Evolutionary conservation across 2,329 filamentous ascomycete genomes (phyloP).

Genomic region (Fusarium cyanostomum): DNA sequence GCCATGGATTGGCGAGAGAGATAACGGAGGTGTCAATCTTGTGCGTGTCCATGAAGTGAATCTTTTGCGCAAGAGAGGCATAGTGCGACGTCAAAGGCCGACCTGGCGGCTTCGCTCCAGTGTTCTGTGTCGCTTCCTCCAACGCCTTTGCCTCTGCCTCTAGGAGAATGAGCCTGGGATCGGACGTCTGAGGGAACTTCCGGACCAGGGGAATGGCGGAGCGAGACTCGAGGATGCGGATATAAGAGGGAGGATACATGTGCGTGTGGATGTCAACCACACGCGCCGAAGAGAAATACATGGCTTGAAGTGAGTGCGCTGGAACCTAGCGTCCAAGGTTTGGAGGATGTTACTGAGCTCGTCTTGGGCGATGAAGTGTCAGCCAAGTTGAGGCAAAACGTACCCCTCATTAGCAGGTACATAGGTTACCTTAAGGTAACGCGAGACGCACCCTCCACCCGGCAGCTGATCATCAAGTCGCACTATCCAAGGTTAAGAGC

Average conservation of each 20-base stretch:
- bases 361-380: too few species aligned
- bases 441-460: too few species aligned
- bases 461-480: background rate
- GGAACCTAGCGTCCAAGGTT: background rate
- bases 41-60: conserved; percentile 89
- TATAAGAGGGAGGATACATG: conserved; percentile 73
- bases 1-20: conserved; percentile 92
- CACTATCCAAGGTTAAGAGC: too few species aligned
- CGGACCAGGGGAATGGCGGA: conserved; percentile 75
- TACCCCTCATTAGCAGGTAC: too few species aligned
- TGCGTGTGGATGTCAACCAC: conserved; percentile 76
- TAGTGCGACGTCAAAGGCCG: conserved; percentile 86
- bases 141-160: conserved; percentile 58
- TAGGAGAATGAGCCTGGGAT: conserved; percentile 74
- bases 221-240: conserved; percentile 67
- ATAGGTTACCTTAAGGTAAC: background rate
- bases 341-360: background rate
- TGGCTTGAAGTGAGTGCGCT: conserved; percentile 25
- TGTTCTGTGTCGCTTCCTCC: conserved; percentile 62
- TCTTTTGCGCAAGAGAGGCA: conserved; percentile 80
- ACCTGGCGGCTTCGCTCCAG: conserved; percentile 70
- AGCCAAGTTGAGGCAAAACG: too few species aligned
- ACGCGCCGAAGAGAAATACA: conserved; percentile 49
- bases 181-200: conserved; percentile 64
- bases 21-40: conserved; percentile 84